Percentiles rank a stretch among this genome's conserved stretches.
Evolutionary conservation across 2,329 filamentous ascomycete species (phyloP).

Genomic region (Paracoccidioides lutzii): DNA sequence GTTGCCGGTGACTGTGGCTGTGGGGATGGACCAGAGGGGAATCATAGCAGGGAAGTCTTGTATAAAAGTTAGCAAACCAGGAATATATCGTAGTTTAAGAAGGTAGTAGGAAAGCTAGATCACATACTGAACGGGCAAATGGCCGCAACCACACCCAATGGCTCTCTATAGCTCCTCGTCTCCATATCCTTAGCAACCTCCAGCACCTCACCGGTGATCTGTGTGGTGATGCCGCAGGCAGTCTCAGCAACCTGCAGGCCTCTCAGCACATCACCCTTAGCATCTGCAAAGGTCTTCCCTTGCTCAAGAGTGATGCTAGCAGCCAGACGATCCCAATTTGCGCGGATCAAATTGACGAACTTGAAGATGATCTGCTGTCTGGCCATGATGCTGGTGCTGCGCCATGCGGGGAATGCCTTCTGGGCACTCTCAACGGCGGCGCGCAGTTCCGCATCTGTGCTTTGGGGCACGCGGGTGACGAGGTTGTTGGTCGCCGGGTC

Average conservation of each 20-base stretch:
- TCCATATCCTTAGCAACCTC: slow-evolving; percentile 59
- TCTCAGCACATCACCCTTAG: slow-evolving; percentile 52
- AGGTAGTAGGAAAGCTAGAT: neutral
- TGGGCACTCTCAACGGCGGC: slow-evolving; percentile 50
- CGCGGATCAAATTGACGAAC: slow-evolving; percentile 48
- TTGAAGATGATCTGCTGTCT: slow-evolving; percentile 56
- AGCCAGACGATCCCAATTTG: slow-evolving; percentile 53
- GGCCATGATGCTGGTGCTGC: slow-evolving; percentile 45
- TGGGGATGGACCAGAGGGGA: slow-evolving; percentile 53
- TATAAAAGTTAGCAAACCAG: slow-evolving; percentile 18
- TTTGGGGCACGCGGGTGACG: slow-evolving; percentile 52
- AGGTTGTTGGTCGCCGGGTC: slow-evolving; percentile 56
- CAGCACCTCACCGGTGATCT: slow-evolving; percentile 52
- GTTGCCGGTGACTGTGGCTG: slow-evolving; percentile 53
- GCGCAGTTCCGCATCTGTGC: slow-evolving; percentile 50
- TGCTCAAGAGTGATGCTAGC: slow-evolving; percentile 55
- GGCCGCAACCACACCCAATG: slow-evolving; percentile 47
- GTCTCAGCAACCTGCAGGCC: slow-evolving; percentile 56
- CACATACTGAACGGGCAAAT: slow-evolving; percentile 15
- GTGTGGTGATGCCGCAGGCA: slow-evolving; percentile 53
- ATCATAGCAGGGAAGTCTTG: slow-evolving; percentile 59
- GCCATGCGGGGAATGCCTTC: slow-evolving; percentile 52
- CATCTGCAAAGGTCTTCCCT: slow-evolving; percentile 56
- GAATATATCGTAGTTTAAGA: slow-evolving; percentile 14
- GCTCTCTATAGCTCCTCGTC: slow-evolving; percentile 53